phyloP scores from a whole-genome alignment of 805 yeast species.

The Myxozyma nipponensis region DNA sequence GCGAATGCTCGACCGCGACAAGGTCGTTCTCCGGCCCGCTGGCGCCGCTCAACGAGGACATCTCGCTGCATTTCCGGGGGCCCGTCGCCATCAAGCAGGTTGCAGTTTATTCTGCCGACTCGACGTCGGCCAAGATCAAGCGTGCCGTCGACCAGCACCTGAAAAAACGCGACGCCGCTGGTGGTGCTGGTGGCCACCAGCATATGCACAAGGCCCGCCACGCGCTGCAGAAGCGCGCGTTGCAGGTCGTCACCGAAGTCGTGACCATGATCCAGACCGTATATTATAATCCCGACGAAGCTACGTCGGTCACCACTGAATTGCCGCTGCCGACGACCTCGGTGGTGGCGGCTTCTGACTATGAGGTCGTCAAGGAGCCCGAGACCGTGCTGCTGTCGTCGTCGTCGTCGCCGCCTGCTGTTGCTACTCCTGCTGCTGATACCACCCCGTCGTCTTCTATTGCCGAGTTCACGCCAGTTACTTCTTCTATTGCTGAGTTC shows the following conservation, averaged over 20 bases:
- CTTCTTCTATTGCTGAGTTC: conserved; percentile 1
- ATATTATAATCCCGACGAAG: conserved; percentile 28
- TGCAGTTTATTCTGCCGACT: conserved; percentile 72
- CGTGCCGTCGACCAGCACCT: neutral
- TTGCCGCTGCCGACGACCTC: conserved; percentile 30
- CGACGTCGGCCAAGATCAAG: conserved; percentile 28
- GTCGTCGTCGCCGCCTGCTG: conserved; percentile 32
- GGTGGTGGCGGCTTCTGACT: conserved; percentile 14
- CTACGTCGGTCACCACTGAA: conserved; percentile 32
- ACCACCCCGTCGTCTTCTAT: conserved; percentile 28
- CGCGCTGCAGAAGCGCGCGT: conserved; percentile 50
- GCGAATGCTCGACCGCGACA: conserved; percentile 58
- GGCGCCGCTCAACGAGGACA: conserved; percentile 80
- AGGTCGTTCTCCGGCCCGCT: conserved; percentile 63
- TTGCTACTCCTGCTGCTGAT: conserved; percentile 32
- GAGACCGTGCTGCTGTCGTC: conserved; percentile 25
- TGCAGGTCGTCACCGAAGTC: conserved; percentile 68
- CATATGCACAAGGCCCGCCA: conserved; percentile 44
- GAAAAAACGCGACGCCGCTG: conserved; percentile 18
- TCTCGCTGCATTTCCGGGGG: conserved; percentile 87
- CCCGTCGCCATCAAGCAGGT: conserved; percentile 76
- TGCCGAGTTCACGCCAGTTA: neutral
- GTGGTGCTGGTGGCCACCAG: too few relatives aligned
- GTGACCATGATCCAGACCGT: conserved; percentile 56
- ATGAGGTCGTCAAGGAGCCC: conserved; percentile 13